Evolutionary conservation across 2,329 filamentous ascomycete genomes (phyloP), one percentile per base, ranked within the genome.

Genomic region (Venturia effusa): DNA sequence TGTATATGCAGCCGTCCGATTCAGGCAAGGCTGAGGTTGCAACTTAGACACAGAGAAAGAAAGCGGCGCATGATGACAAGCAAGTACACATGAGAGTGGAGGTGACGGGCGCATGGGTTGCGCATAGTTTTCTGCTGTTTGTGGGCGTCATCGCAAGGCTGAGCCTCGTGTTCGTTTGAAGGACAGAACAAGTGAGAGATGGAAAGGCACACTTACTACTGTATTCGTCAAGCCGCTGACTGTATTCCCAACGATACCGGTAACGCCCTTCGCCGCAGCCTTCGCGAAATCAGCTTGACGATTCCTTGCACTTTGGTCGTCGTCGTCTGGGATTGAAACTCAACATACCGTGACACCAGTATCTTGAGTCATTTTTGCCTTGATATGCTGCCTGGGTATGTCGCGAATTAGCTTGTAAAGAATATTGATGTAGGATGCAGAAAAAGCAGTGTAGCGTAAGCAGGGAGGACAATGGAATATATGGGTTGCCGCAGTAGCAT

Each of bases 231-330:
- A 30, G 8, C 61, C 61, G 11, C 51, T 39, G 13, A 64, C 62
- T 1, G 62, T 61, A 34, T 64, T 64, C 15, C 62, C 62, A 30
- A 64, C 51, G 17, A 54, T 48, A 11, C 40, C 30, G 11, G 62
- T 64, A 11, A 64, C 62, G 27, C 32, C 51, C 22, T 64, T 64
- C 30, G 62, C 62, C 27, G 24, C 62, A 19, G 39, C 60, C 60
- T 61, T 24, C 4, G 13, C 8, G n/a, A 22, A 22, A 10, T 15
- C 37, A 13, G 11, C 60, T 3, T 7, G 3, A 22, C 34, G 15
- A 30, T 6, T 22, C 2, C n/a, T n/a, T n/a, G n/a, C n/a, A n/a
- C n/a, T n/a, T n/a, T n/a, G n/a, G n/a, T n/a, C n/a, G n/a, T n/a
- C n/a, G n/a, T n/a, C n/a, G n/a, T n/a, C n/a, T n/a, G n/a, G n/a